A percentile compares a stretch with the other conserved stretches of the same genome.
Conservation (phyloP, 306 rosid species). For the Cucumis sativus region Cucumber_9930_V3 NC_026659.2:23876501-23877000, state of each 20-base stretch:
- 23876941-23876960: not conserved
- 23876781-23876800: not conserved
- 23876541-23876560: not conserved
- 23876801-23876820: not conserved
- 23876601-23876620: not conserved
- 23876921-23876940: not conserved
- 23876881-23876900: not conserved
- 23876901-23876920: not conserved
- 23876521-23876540: not conserved
- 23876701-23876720: too few species aligned
- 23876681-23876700: not conserved
- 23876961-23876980: not conserved
- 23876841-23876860: not conserved
- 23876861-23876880: not conserved
- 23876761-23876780: not conserved
- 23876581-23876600: not conserved
- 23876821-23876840: constrained; percentile 1
- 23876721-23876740: not conserved
- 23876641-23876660: not conserved
- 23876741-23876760: not conserved
- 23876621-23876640: not conserved
- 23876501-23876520: not conserved
- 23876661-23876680: not conserved
- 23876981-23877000: not conserved
- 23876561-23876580: not conserved